A percentile compares a stretch with the other conserved stretches of the same genome.
These are phyloP conservation scores for Aspergillus bridgeri DNA, from an alignment of 495 filamentous ascomycete genomes.

Conservation along the genomic window DNA sequence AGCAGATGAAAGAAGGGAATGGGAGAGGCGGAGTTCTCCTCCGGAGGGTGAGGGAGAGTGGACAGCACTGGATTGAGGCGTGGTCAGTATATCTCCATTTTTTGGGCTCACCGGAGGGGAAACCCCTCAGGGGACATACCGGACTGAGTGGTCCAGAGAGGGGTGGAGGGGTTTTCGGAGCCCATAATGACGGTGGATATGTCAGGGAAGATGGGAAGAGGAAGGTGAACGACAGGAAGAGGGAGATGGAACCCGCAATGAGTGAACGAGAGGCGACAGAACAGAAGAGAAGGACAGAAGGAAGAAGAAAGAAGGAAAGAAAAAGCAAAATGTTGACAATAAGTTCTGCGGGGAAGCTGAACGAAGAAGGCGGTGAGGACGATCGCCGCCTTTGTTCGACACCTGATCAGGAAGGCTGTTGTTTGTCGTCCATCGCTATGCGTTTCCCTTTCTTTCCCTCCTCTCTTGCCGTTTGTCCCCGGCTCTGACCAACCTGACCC, in stretches of 20 bases:
- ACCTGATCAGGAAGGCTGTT: not conserved
- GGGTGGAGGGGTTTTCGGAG: constrained; percentile 25
- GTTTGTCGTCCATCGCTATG: not conserved
- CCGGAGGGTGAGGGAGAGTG: constrained; percentile 48
- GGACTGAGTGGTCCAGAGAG: constrained; percentile 29
- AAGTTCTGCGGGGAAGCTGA: not conserved
- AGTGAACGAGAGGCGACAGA: not conserved
- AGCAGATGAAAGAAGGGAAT: constrained; percentile 91
- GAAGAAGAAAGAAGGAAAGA: constrained; percentile 8
- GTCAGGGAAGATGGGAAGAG: constrained; percentile 1
- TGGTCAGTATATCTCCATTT: not conserved
- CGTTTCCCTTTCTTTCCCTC: not conserved
- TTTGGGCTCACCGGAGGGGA: not conserved
- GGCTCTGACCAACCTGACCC: not conserved
- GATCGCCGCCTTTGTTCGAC: not conserved
- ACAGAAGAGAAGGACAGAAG: constrained; percentile 12
- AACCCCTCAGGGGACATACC: constrained; percentile 13
- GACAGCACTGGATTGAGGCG: constrained; percentile 33
- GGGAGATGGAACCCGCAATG: not conserved
- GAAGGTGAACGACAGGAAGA: not conserved
- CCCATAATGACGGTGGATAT: constrained; percentile 27
- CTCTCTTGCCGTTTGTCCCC: not conserved
- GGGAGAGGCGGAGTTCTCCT: constrained; percentile 64
- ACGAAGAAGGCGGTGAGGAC: constrained; percentile 4
- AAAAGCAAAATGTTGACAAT: constrained; percentile 5